phyloP scores from a whole-genome alignment of 129 eudicot genomes.

The Kitagawia praeruptora region DNA sequence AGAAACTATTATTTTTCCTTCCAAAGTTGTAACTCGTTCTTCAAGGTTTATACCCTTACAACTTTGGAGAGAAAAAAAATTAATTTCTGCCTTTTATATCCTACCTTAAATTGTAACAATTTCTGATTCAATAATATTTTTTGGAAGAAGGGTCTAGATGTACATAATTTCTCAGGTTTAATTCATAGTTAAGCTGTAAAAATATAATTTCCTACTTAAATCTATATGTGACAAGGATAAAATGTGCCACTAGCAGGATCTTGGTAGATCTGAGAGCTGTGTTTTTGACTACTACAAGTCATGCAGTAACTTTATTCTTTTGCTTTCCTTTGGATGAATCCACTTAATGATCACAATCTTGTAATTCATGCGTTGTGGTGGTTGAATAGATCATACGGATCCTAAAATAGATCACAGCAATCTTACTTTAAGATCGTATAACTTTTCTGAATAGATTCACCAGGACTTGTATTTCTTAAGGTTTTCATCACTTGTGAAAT shows the following conservation, averaged over 20 bases:
- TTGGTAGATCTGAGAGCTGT: background rate
- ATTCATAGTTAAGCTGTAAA: too few relatives aligned
- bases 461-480: background rate
- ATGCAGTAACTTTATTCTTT: background rate
- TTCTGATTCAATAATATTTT: too few relatives aligned
- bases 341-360: slow-evolving; percentile 2
- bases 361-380: slow-evolving; percentile 6
- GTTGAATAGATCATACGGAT: background rate
- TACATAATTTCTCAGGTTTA: too few relatives aligned
- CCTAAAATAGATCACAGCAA: slow-evolving; percentile 1
- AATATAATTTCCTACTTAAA: background rate
- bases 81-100: too few relatives aligned
- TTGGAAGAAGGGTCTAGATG: too few relatives aligned
- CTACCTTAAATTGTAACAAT: too few relatives aligned
- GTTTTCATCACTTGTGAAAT: background rate
- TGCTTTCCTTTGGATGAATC: background rate
- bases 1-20: too few relatives aligned
- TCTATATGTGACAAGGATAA: background rate
- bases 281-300: background rate
- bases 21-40: too few relatives aligned
- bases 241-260: background rate
- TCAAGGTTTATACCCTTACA: too few relatives aligned
- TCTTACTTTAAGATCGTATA: slow-evolving; percentile 13
- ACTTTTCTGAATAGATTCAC: slow-evolving; percentile 4
- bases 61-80: too few relatives aligned